Evolutionary conservation across 1,284 basidiomycete genomes (phyloP).

Genomic region (Takashimella tepidaria): DNA sequence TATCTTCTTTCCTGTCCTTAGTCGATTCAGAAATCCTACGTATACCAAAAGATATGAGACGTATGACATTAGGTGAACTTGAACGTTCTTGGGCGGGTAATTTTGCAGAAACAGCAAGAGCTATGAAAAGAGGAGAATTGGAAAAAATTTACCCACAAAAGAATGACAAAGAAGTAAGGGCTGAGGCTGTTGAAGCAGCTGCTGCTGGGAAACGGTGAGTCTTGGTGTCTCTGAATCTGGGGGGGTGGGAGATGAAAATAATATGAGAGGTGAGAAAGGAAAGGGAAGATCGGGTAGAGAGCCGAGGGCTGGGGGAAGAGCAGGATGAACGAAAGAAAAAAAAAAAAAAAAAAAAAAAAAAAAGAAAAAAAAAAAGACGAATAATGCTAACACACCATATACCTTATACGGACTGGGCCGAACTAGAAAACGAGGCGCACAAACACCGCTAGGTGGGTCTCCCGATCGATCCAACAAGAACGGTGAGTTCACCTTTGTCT

Average conservation of each 20-base stretch:
- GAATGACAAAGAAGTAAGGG: slow-evolving; percentile 17
- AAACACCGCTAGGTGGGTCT: slow-evolving; percentile 7
- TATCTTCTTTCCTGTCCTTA: slow-evolving; percentile 37
- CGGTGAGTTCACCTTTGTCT: slow-evolving; percentile 10
- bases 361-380: too few species aligned
- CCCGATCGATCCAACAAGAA: slow-evolving; percentile 18
- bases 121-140: slow-evolving; percentile 30
- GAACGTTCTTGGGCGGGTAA: slow-evolving; percentile 42
- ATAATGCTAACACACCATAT: too few species aligned
- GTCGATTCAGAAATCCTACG: slow-evolving; percentile 43
- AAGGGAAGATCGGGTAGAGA: too few species aligned
- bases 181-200: slow-evolving; percentile 12
- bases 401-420: too few species aligned
- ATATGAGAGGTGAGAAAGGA: too few species aligned
- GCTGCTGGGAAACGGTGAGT: slow-evolving; percentile 36
- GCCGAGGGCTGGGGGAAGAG: too few species aligned
- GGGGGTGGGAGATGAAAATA: not conserved
- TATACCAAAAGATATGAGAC: slow-evolving; percentile 41
- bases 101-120: slow-evolving; percentile 36
- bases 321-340: too few species aligned
- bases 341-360: too few species aligned
- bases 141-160: slow-evolving; percentile 22
- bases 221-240: not conserved
- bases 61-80: slow-evolving; percentile 43
- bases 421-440: slow-evolving; percentile 9